Evolutionary conservation across 1,284 basidiomycete genomes (phyloP).

Genomic region (Pascua sp.): DNA sequence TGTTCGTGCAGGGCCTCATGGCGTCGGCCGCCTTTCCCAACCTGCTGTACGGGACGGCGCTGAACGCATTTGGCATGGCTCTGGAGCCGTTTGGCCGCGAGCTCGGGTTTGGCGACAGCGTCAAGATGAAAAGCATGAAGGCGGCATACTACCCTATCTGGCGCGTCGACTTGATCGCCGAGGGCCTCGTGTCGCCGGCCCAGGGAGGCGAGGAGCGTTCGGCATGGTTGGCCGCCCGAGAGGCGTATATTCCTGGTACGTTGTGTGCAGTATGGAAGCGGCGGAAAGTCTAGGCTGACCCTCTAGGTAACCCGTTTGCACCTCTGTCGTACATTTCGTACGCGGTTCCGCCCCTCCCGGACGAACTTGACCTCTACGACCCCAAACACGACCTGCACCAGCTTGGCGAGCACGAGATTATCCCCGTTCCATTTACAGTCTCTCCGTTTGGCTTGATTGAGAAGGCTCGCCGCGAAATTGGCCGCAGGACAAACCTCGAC

Average conservation of each 20-base stretch:
- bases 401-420: conserved; percentile 64
- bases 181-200: conserved; percentile 24
- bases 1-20: conserved; percentile 25
- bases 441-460: conserved; percentile 35
- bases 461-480: conserved; percentile 27
- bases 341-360: conserved; percentile 33
- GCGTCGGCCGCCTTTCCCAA: conserved; percentile 21
- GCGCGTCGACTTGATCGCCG: conserved; percentile 34
- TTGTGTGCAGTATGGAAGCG: neutral
- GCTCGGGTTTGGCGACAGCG: conserved; percentile 29
- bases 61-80: conserved; percentile 34
- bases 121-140: conserved; percentile 33
- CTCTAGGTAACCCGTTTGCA: conserved; percentile 44
- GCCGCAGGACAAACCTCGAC: conserved; percentile 16
- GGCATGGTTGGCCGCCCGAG: conserved; percentile 27
- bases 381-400: conserved; percentile 51
- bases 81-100: conserved; percentile 26
- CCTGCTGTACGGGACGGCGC: conserved; percentile 24
- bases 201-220: conserved; percentile 14
- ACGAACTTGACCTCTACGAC: conserved; percentile 32
- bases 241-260: conserved; percentile 41
- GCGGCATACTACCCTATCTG: conserved; percentile 42
- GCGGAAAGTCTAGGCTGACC: neutral
- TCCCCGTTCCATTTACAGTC: conserved; percentile 56
- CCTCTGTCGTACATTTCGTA: conserved; percentile 46